Evolutionary conservation across 495 filamentous ascomycete species (phyloP), one percentile per base, ranked within the genome.

Genomic region (Parathielavia appendiculata): DNA sequence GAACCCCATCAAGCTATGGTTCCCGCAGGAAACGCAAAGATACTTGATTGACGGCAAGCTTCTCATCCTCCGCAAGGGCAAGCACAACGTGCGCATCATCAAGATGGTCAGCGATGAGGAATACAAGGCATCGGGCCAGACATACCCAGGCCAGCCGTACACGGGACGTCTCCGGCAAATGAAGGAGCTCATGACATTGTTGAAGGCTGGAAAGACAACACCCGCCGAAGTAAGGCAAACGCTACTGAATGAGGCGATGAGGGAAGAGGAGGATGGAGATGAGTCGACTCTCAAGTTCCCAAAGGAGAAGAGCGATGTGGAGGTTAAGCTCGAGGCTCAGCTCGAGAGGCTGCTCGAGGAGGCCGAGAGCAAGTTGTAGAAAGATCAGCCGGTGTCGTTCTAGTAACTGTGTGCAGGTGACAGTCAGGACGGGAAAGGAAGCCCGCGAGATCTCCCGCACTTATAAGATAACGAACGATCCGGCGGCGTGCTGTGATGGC

Each of bases 11-110:
- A 81, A 80, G 54, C 68, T 73, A 40, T 89, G 83, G 83, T 69
- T 74, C 39, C 71, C 77, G 0, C 64, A 77, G 23, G 82, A 85
- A 19, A 86, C 83, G 0, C 38, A 72, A 38, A 78, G 83, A 30
- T 90, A 81, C 63, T 67, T 93, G 20, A 76, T 89, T 17, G 82
- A 85, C 40, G 84, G 72, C 36, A 73, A 82, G 40, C 59, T 86
- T 6, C 67, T 95, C 44, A 80, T 95, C 57, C 70, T 95, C 20
- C 81, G 90, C 62, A 71, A 81, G 34, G 90, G 90, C 35, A 95
- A 95, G 71, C 87, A 87, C 79, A 91, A 91, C 66, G 72, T 93
- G 36, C 83, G 85, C 51, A 72, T 91, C 46, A 77, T 95, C 48
- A 74, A 85, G 60, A 78, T 95, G 58, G 75, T 95, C 16, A 77